phyloP scores from a whole-genome alignment of 2,329 filamentous ascomycete genomes.

The Ophiostoma perfectum region DNA sequence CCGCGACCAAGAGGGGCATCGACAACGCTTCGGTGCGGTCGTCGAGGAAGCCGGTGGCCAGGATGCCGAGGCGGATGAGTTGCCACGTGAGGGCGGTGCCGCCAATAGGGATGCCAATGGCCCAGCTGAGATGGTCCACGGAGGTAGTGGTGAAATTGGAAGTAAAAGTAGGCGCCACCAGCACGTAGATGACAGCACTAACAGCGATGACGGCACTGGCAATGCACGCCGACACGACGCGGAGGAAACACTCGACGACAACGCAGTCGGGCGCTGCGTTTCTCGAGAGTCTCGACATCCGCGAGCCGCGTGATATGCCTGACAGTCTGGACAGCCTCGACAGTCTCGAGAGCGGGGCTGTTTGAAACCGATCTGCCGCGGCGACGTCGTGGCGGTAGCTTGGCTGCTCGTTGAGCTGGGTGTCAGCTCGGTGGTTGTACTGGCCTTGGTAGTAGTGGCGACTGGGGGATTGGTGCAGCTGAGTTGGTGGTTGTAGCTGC shows the following conservation, averaged over 20 bases:
- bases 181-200: not conserved
- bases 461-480: no score
- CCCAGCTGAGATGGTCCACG: constrained; percentile 5
- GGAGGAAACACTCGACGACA: not conserved
- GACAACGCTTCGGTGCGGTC: not conserved
- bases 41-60: not conserved
- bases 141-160: not conserved
- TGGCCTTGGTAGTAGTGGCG: not conserved
- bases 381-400: not conserved
- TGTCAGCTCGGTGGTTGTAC: not conserved
- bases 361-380: not conserved
- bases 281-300: not conserved
- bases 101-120: not conserved
- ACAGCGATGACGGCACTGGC: not conserved
- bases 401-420: not conserved
- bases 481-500: not conserved
- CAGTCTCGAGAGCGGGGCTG: not conserved
- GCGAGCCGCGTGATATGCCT: no score
- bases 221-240: not conserved
- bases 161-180: not conserved
- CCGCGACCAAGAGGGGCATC: not conserved
- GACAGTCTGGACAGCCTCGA: not conserved
- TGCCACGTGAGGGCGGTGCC: not conserved
- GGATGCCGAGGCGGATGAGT: not conserved
- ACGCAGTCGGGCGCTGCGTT: not conserved